Percentiles rank a stretch among this genome's conserved stretches.
These are phyloP conservation scores for Senna siamea DNA, from an alignment of 306 rosid genomes.

Conservation along the genomic window DNA sequence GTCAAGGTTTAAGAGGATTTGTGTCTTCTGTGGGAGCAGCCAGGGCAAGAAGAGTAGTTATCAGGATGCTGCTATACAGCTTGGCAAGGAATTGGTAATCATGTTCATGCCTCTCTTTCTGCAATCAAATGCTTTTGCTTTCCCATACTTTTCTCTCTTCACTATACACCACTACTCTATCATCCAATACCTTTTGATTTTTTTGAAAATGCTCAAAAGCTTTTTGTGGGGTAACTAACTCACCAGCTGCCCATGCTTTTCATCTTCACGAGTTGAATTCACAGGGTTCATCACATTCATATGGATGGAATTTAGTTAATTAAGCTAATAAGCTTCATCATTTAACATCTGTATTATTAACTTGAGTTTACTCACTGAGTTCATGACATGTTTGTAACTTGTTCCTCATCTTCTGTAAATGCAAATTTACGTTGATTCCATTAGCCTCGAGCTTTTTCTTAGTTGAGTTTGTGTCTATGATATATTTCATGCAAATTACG, in stretches of 20 bases:
- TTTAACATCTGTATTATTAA: no score
- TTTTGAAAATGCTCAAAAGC: conserved; percentile 3
- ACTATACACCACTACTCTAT: not conserved
- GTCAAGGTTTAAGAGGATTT: conserved; percentile 89
- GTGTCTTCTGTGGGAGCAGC: conserved; percentile 99
- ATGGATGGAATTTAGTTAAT: conserved; percentile 6
- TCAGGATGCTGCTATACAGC: conserved; percentile 94
- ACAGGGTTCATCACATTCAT: not conserved
- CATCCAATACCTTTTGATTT: not conserved
- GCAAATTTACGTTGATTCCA: conserved; percentile 18
- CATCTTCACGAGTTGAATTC: conserved; percentile 20
- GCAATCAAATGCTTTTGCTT: not conserved
- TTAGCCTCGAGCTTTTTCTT: conserved; percentile 25
- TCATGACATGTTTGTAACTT: conserved; percentile 51
- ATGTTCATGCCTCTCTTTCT: not conserved
- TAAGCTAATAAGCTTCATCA: no score
- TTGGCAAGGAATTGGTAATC: conserved; percentile 95
- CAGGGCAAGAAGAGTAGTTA: conserved; percentile 93
- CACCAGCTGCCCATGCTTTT: no score
- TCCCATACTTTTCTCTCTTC: not conserved
- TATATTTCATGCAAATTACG: conserved; percentile 21
- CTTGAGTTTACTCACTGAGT: conserved; percentile 47
- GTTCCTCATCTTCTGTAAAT: not conserved
- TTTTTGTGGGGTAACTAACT: not conserved
- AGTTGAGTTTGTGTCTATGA: conserved; percentile 28